Percentiles rank a stretch among this genome's conserved stretches.
phyloP scores from a whole-genome alignment of 441 rosid genomes.

The Dalechampia spathulata region DNA sequence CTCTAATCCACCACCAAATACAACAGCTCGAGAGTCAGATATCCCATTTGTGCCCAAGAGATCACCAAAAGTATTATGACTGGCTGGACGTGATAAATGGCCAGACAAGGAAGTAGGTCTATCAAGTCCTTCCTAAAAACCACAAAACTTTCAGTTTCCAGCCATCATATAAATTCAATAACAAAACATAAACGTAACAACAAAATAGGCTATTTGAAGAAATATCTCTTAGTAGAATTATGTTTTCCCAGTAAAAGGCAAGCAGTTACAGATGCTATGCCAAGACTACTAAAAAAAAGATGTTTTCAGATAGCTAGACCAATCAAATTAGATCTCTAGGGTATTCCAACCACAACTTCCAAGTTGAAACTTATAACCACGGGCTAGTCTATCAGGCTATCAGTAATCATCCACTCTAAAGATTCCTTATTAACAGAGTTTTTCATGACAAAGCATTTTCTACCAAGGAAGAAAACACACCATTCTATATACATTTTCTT shows the following conservation, averaged over 20 bases:
- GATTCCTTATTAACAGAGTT: background rate
- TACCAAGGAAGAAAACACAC: background rate
- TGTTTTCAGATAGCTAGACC: too few species aligned
- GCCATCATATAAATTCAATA: background rate
- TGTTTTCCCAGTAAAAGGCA: background rate
- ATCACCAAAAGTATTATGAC: conserved; percentile 66
- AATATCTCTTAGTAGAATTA: too few species aligned
- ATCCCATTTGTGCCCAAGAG: conserved; percentile 33
- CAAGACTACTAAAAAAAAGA: background rate
- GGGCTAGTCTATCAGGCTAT: background rate
- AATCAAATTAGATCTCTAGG: background rate
- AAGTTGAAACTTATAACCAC: background rate
- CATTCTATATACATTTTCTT: background rate
- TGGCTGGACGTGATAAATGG: conserved; percentile 56
- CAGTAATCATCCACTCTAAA: background rate
- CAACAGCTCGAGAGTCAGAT: conserved; percentile 31
- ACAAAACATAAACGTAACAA: background rate
- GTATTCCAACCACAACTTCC: background rate
- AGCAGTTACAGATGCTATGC: background rate
- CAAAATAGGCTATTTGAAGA: too few species aligned
- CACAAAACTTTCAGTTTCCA: conserved; percentile 10
- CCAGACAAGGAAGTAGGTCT: conserved; percentile 47
- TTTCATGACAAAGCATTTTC: background rate
- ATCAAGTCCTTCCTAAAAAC: conserved; percentile 76
- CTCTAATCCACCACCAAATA: conserved; percentile 38